These are phyloP conservation scores for Coleophoma crateriformis DNA, from an alignment of 2,329 filamentous ascomycete genomes.

Conservation along the genomic window DNA sequence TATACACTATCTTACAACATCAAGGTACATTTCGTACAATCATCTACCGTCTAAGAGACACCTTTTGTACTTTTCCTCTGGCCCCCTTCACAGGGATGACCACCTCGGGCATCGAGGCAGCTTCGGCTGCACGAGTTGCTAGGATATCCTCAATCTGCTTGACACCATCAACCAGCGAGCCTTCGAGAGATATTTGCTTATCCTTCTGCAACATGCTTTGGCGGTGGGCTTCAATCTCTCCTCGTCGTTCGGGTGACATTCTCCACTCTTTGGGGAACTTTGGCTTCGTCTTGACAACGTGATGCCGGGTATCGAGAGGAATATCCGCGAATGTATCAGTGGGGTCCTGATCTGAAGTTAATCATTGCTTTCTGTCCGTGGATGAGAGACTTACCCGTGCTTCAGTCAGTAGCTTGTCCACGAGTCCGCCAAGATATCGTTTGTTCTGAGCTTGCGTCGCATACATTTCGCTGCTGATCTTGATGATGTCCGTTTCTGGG, in stretches of 20 bases:
- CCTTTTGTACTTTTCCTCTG: conserved; percentile 12
- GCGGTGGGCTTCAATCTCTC: conserved; percentile 59
- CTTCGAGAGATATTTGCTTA: conserved; percentile 43
- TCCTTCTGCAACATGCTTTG: conserved; percentile 47
- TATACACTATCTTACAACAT: conserved; percentile 17
- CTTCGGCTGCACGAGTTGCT: conserved; percentile 9
- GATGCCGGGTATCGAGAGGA: conserved; percentile 83
- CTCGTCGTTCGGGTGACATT: conserved; percentile 64
- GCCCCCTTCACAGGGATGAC: conserved; percentile 12
- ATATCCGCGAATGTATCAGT: conserved; percentile 83
- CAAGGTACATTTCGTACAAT: conserved; percentile 2
- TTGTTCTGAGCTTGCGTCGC: conserved; percentile 94
- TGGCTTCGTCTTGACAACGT: conserved; percentile 60
- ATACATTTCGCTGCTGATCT: conserved; percentile 87
- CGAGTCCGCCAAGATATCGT: conserved; percentile 78
- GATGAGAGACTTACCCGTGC: conserved; percentile 52
- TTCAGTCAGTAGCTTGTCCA: conserved; percentile 66
- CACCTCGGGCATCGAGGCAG: conserved; percentile 21
- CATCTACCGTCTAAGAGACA: conserved; percentile 17
- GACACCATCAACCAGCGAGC: conserved; percentile 53
- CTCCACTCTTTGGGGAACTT: conserved; percentile 81
- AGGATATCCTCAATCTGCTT: conserved; percentile 39
- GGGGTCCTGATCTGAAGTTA: conserved; percentile 44
- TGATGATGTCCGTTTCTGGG: conserved; percentile 72
- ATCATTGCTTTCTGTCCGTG: not conserved